A percentile compares a stretch with the other conserved stretches of the same genome.
These are phyloP conservation scores for Camptophora hylomeconis DNA, from an alignment of 2,329 filamentous ascomycete genomes.

Conservation along the genomic window DNA sequence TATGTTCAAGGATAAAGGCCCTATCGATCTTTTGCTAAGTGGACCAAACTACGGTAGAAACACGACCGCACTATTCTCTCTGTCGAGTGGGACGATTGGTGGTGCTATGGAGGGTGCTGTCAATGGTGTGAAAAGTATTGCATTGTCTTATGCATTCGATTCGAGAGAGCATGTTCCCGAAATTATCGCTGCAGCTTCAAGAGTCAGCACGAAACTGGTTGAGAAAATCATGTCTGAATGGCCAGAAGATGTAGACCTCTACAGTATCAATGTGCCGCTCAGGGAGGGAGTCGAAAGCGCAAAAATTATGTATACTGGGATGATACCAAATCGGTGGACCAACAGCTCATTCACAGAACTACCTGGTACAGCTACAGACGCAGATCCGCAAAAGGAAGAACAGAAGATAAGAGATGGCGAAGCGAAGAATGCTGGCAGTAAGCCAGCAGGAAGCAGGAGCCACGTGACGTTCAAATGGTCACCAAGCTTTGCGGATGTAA, in stretches of 20 bases:
- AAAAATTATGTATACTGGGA: slow-evolving; percentile 68
- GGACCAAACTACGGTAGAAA: slow-evolving; percentile 78
- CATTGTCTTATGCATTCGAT: slow-evolving; percentile 84
- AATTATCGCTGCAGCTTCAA: slow-evolving; percentile 65
- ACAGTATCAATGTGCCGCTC: slow-evolving; percentile 80
- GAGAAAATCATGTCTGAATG: slow-evolving; percentile 68
- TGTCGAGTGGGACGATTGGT: slow-evolving; percentile 66
- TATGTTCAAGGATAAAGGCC: slow-evolving; percentile 59
- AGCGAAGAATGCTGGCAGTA: slow-evolving; percentile 21
- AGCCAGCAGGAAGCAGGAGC: slow-evolving; percentile 36
- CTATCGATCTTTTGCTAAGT: slow-evolving; percentile 63
- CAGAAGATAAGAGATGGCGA: slow-evolving; percentile 57
- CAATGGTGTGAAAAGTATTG: slow-evolving; percentile 58
- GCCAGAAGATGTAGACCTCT: slow-evolving; percentile 65
- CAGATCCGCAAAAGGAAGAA: slow-evolving; percentile 54
- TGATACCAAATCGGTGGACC: slow-evolving; percentile 85
- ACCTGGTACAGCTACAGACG: slow-evolving; percentile 47
- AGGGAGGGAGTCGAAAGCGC: slow-evolving; percentile 58
- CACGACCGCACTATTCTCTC: slow-evolving; percentile 64
- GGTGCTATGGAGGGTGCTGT: slow-evolving; percentile 66
- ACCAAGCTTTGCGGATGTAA: slow-evolving; percentile 75
- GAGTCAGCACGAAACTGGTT: slow-evolving; percentile 62
- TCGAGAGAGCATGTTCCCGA: slow-evolving; percentile 67
- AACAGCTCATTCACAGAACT: slow-evolving; percentile 78
- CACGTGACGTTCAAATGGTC: slow-evolving; percentile 95